Base-by-base conservation (phyloP, 31 red algal species). In the Odonthalia washingtoniensis region DNA sequence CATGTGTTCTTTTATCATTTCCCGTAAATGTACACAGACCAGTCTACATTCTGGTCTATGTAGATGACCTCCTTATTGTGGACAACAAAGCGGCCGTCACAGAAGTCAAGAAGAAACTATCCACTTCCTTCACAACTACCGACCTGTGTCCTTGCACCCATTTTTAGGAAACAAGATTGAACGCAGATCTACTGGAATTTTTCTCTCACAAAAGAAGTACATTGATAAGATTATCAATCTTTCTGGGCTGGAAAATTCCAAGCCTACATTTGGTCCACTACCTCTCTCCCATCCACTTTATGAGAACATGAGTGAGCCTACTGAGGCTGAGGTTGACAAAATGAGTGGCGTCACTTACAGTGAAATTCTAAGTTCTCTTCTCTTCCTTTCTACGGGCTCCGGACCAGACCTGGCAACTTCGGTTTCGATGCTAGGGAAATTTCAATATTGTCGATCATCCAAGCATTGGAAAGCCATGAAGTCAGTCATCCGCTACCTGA, bases 401-500 rank as follows among this genome's bases (percentile, higher is more conserved):
- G 27, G 66, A 2, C 82, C 68, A 31, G 82, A 85, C 45, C 46
- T 85, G 27, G 63, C 5, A 4, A 63, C 30, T 35, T 1, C 82
- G 27, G 82, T 85, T 67, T 24, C 61, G 1, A 0, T 82, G 39
- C 61, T 82, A 17, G 69, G 78, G 33, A 90, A 83, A 38, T 83
- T 82, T 27, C 18, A 21, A 32, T 63, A 34, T 31, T 18, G 0
- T 32, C 87, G 24, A 16, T 37, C 30, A 17, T 69, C 46, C 27
- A 44, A 49, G 4, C 85, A 88, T 38, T 78, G 74, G 85, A 78
- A 88, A 36, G 6, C 53, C 2, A 44, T 88, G 74, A 79, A 80
- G 65, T 16, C 72, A 49, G 1, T 70, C 26, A 9, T 80, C 2
- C 31, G 85, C 18, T 78, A 88, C 40, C 36, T 80, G 0, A 70